Percentiles rank a stretch among this genome's conserved stretches.
These are phyloP conservation scores for Exophiala lecanii-corni DNA, from an alignment of 2,329 filamentous ascomycete species.

Conservation along the genomic window DNA sequence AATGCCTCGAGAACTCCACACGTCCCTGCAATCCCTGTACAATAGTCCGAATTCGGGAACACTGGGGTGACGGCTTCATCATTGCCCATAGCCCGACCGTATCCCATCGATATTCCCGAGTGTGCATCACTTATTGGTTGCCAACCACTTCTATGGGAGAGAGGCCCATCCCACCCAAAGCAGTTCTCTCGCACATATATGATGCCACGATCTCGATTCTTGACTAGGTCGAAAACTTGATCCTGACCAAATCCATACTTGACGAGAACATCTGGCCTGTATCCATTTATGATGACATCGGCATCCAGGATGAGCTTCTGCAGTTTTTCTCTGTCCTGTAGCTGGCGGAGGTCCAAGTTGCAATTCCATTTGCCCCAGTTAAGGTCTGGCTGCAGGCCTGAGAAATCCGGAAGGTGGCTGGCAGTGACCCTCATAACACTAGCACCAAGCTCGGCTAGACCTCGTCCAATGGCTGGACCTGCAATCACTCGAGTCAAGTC, in stretches of 20 bases:
- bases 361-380: conserved; percentile 66
- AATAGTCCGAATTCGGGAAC: conserved; percentile 57
- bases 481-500: conserved; percentile 46
- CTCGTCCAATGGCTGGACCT: conserved; percentile 38
- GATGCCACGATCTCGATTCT: conserved; percentile 39
- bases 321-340: conserved; percentile 37
- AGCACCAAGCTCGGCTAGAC: conserved; percentile 42
- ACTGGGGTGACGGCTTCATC: conserved; percentile 36
- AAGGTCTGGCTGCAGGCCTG: conserved; percentile 66
- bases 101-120: conserved; percentile 34
- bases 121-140: conserved; percentile 47
- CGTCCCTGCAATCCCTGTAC: conserved; percentile 66
- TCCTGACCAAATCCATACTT: conserved; percentile 56
- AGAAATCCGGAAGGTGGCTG: conserved; percentile 36
- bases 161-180: conserved; percentile 45
- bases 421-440: conserved; percentile 45
- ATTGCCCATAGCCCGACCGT: conserved; percentile 31
- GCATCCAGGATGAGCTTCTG: conserved; percentile 42
- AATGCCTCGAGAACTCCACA: conserved; percentile 62
- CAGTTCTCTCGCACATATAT: conserved; percentile 49
- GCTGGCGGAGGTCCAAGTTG: conserved; percentile 49
- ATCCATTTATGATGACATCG: conserved; percentile 53
- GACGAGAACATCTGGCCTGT: conserved; percentile 45
- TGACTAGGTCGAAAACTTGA: conserved; percentile 37
- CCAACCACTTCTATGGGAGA: conserved; percentile 44